Base-by-base conservation (phyloP, 768 basidiomycete species). In the Pisolithus albus region DNA sequence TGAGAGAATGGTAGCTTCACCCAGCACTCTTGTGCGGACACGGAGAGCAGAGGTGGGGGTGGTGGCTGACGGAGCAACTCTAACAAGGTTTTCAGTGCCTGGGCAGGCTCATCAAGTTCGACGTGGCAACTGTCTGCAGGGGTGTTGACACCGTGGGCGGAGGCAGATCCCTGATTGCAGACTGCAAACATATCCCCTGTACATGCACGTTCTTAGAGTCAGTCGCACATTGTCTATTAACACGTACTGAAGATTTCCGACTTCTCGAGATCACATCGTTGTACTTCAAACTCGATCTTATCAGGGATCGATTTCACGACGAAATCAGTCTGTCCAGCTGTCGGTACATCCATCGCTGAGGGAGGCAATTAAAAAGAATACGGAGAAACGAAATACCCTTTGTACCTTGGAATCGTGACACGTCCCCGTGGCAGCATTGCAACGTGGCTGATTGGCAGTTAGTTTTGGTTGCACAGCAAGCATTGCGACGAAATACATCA, bases 151-250 rank as follows among this genome's bases (percentile, higher is more conserved):
- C 5, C 19, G 10, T 30, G 7, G 1, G 56, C 45, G 26, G 58
- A 45, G 46, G 38, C 28, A 46, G 54, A 49, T n/a, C 55, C 59
- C 21, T 59, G 64, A 36, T 80, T 75, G 54, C 83, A 84, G 54
- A 76, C 76, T 23, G 72, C 66, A 62, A 88, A 86, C 86, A 88
- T 87, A 60, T 84, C 76, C 24, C 75, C 85, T 86, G 62, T 47
- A 42, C 53, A 30, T 48, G 26, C 32, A 51, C 21, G 40, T 18
- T 23, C 32, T 65, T n/a, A 63, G 55, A 30, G 24, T 16, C 18
- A 13, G 37, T 30, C 42, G 1, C 30, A 32, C 41, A 48, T 49
- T 42, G 40, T 30, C 39, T 28, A n/a, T 57, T 46, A 48, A 57
- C 32, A 67, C 82, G 51, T 66, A 85, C 85, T 70, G 58, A 88